Conservation (phyloP, 768 basidiomycete genomes). For the Dendrothele bispora region DNA sequence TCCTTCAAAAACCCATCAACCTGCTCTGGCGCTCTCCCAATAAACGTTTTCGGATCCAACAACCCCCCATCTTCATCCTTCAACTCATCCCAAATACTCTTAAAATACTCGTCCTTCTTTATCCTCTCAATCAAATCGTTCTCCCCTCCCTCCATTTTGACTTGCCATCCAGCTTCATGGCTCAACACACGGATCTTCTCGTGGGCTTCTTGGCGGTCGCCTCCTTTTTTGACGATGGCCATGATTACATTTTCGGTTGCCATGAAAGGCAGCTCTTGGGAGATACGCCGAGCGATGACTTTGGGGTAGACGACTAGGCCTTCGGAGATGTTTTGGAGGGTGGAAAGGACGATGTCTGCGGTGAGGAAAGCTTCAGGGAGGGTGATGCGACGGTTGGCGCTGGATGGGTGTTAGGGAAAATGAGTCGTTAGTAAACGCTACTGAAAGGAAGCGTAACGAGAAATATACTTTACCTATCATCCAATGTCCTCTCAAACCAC, state of each 20-base stretch:
- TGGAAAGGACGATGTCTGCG: slow-evolving; percentile 93
- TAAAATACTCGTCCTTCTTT: slow-evolving; percentile 80
- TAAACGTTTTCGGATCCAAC: slow-evolving; percentile 85
- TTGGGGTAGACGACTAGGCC: slow-evolving; percentile 99
- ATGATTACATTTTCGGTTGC: slow-evolving; percentile 99
- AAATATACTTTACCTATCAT: slow-evolving; percentile 68
- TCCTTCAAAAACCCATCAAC: slow-evolving; percentile 85
- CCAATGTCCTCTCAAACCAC: slow-evolving; percentile 98
- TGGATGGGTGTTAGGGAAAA: slow-evolving; percentile 27
- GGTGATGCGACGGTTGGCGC: slow-evolving; percentile 95
- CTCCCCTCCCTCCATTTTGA: slow-evolving; percentile 91
- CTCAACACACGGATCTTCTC: slow-evolving; percentile 94
- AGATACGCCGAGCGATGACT: slow-evolving; percentile 89
- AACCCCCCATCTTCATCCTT: slow-evolving; percentile 74
- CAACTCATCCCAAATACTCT: no score
- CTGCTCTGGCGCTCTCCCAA: slow-evolving; percentile 94
- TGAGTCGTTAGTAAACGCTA: not conserved
- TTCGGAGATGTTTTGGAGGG: slow-evolving; percentile 94
- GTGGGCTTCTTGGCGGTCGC: slow-evolving; percentile 95
- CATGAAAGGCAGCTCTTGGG: slow-evolving; percentile 98
- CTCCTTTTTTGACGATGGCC: slow-evolving; percentile 94
- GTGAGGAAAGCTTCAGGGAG: slow-evolving; percentile 97
- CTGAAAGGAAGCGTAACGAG: slow-evolving; percentile 1
- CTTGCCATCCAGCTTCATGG: slow-evolving; percentile 91
- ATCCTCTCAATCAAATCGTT: slow-evolving; percentile 95